Conservation (phyloP, 192 early-diverging fungal species). For the Geranomyces variabilis region DNA sequence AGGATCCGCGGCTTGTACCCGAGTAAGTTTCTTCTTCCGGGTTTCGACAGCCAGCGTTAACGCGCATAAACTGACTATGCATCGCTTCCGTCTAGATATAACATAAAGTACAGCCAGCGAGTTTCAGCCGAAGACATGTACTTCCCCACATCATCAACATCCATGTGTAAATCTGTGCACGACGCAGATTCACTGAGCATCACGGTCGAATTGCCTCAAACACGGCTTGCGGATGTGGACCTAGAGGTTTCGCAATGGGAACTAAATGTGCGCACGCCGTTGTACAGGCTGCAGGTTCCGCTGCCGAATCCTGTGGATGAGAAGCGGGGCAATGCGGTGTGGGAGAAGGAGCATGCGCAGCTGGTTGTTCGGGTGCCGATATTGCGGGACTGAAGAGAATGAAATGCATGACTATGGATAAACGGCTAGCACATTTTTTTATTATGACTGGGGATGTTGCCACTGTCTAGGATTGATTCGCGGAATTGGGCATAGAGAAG, state of each 20-base stretch:
- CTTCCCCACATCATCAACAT: neutral
- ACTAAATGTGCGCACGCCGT: conserved; percentile 14
- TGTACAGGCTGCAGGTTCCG: conserved; percentile 17
- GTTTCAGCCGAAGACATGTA: conserved; percentile 20
- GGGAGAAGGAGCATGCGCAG: neutral
- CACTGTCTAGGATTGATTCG: too few relatives aligned
- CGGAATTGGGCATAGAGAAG: too few relatives aligned
- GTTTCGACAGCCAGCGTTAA: neutral
- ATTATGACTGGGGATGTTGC: too few relatives aligned
- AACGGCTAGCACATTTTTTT: too few relatives aligned
- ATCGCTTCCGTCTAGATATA: conserved; percentile 2
- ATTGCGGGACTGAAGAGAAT: neutral
- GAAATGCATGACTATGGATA: too few relatives aligned
- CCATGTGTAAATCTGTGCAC: neutral
- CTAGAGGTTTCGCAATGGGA: conserved; percentile 1
- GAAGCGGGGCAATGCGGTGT: conserved; percentile 9
- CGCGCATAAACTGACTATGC: neutral
- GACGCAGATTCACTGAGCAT: conserved; percentile 15
- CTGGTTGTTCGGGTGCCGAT: conserved; percentile 18
- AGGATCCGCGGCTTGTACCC: neutral
- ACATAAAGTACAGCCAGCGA: conserved; percentile 13
- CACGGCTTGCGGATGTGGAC: conserved; percentile 12
- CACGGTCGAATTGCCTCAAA: conserved; percentile 8
- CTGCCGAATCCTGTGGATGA: conserved; percentile 15
- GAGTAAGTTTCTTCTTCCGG: neutral